Base-by-base conservation (phyloP, 1,284 basidiomycete genomes). In the Fomitopsis palustris region DNA sequence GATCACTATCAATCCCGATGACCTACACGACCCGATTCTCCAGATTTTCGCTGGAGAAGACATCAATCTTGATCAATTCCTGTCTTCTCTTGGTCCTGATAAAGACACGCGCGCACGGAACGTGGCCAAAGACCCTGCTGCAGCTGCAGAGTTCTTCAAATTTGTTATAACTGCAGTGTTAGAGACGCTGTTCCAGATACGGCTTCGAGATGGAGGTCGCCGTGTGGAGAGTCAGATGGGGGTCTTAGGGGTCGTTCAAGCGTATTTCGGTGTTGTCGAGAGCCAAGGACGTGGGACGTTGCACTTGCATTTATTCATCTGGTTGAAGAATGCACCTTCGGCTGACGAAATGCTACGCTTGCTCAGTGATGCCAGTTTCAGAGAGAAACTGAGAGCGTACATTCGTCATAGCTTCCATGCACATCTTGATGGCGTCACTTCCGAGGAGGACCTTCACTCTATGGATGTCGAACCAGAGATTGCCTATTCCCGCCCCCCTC, bases 11-110 rank as follows among this genome's bases (percentile, higher is more conserved):
- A 72, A 73, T 61, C 72, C 68, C 0, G 25, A 52, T 10, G 66
- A 74, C 53, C 29, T 68, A 0, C 65, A 73, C 51, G 65, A 72
- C 58, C 70, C 65, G 0, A 64, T 75, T 17, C 73, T 66, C 0
- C 77, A 81, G 54, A 59, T 79, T 0, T 69, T 79, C 21, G 67
- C 71, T 0, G 75, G 78, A 0, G 68, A 72, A 51, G 56, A 75
- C 0, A 76, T 79, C 4, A 61, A 78, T 42, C 38, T 79, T 29
- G 73, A 78, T 54, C 6, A 55, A 0, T 77, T 79, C 54, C 29
- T 57, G 1, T 25, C 59, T 2, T 61, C 61, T 5, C 19, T 58
- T 4, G 76, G 74, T 0, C 77, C 74, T 0, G 65, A 65, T 16
- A 60, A 56, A 3, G 58, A 64, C 0, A 19, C 70, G 33, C 61